A percentile compares a stretch with the other conserved stretches of the same genome.
phyloP scores from a whole-genome alignment of 352 stramenopile genomes.

The Hyaloperonospora brassicae region DNA sequence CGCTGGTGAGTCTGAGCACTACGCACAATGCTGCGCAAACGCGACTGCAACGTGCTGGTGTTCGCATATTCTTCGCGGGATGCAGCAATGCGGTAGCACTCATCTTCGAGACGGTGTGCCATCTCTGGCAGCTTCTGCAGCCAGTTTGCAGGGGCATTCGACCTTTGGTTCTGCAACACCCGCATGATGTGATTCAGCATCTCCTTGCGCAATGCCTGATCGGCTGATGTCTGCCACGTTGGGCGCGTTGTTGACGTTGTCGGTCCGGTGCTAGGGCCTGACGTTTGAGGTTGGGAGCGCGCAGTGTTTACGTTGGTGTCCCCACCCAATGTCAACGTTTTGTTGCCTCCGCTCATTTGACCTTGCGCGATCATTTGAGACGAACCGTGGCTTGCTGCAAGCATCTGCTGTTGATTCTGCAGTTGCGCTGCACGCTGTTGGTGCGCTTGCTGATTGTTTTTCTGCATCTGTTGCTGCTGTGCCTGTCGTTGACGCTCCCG shows the following conservation, averaged over 20 bases:
- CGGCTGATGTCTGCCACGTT: conserved; percentile 61
- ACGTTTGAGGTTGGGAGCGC: conserved; percentile 19
- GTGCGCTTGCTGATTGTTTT: conserved; percentile 20
- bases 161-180: conserved; percentile 91
- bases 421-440: conserved; percentile 27
- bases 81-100: conserved; percentile 88
- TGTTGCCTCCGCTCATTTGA: conserved; percentile 23
- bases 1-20: conserved; percentile 61
- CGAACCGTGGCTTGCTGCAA: conserved; percentile 17
- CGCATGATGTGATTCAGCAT: conserved; percentile 90
- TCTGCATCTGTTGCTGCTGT: conserved; percentile 29
- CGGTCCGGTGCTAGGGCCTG: conserved; percentile 9
- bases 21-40: conserved; percentile 92
- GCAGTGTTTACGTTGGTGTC: conserved; percentile 14
- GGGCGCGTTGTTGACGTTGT: conserved; percentile 21
- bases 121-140: conserved; percentile 96
- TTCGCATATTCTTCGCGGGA: conserved; percentile 93
- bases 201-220: conserved; percentile 69
- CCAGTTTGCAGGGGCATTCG: conserved; percentile 94
- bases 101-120: conserved; percentile 95
- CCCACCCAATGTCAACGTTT: conserved; percentile 4
- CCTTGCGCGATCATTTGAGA: conserved; percentile 26
- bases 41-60: conserved; percentile 89
- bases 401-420: conserved; percentile 36
- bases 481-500: conserved; percentile 25